Conservation (phyloP, 306 rosid genomes). For the Geum urbanum region DNA sequence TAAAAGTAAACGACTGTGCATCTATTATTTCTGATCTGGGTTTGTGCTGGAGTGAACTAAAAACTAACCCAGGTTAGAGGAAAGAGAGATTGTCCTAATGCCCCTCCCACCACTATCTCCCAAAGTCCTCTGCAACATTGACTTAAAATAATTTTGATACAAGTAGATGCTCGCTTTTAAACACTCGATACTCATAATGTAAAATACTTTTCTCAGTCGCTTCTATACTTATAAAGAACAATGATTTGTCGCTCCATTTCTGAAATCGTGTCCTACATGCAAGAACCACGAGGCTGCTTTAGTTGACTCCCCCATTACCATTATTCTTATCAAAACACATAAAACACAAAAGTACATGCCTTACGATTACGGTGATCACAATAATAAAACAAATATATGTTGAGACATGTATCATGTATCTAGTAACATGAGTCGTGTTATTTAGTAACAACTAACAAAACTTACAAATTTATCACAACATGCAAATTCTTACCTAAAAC, state of each 20-base stretch:
- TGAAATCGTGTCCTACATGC: constrained; percentile 37
- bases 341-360: constrained; percentile 3
- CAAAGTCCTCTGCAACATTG: constrained; percentile 30
- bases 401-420: neutral
- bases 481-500: no score
- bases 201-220: neutral
- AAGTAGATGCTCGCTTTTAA: neutral
- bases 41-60: neutral
- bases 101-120: constrained; percentile 11
- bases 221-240: no score
- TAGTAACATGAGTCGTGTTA: no score
- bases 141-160: constrained; percentile 10
- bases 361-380: neutral
- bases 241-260: no score
- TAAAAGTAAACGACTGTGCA: constrained; percentile 19
- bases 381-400: neutral
- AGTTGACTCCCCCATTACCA: constrained; percentile 20
- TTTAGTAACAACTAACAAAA: no score
- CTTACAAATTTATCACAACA: no score
- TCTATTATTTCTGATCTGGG: constrained; percentile 4
- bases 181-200: constrained; percentile 4
- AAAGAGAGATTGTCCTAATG: neutral
- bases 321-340: neutral
- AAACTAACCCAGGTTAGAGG: neutral
- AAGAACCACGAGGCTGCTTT: constrained; percentile 19